Percentiles rank a stretch among this genome's conserved stretches.
Conservation (phyloP, 106 monocot genomes). For the Alisma plantagoaquatica region DNA sequence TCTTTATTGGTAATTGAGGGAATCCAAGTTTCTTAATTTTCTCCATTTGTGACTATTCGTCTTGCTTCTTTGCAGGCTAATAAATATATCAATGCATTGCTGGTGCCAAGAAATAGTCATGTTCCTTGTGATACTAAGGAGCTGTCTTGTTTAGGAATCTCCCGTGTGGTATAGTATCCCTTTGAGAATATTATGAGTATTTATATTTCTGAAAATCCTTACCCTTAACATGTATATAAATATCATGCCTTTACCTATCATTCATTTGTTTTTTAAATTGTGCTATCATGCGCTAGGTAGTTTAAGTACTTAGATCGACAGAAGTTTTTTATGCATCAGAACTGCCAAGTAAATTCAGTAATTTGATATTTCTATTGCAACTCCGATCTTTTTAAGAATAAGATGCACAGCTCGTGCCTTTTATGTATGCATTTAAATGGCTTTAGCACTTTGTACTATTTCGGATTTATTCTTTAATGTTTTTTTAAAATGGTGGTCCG, state of each 20-base stretch:
- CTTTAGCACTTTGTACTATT: too few species aligned
- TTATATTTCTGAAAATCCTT: not conserved
- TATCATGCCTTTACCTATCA: not conserved
- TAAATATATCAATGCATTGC: conserved; percentile 69
- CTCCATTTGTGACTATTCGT: not conserved
- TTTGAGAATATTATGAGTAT: not conserved
- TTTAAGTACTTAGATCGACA: not conserved
- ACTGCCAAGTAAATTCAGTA: not conserved
- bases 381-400: too few species aligned
- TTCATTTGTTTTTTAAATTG: not conserved
- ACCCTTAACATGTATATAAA: not conserved
- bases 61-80: conserved; percentile 33
- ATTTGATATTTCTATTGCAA: too few species aligned
- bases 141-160: conserved; percentile 63
- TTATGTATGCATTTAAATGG: too few species aligned
- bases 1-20: not conserved
- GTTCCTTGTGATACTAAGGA: conserved; percentile 42
- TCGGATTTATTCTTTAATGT: too few species aligned
- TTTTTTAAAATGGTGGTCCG: too few species aligned
- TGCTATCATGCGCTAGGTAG: not conserved
- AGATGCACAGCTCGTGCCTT: too few species aligned
- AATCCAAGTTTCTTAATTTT: not conserved
- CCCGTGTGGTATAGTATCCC: conserved; percentile 51
- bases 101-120: conserved; percentile 73
- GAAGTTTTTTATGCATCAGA: not conserved